Base-by-base conservation (phyloP, 805 yeast species). In the Sugiyamaella qingdaonensis region DNA sequence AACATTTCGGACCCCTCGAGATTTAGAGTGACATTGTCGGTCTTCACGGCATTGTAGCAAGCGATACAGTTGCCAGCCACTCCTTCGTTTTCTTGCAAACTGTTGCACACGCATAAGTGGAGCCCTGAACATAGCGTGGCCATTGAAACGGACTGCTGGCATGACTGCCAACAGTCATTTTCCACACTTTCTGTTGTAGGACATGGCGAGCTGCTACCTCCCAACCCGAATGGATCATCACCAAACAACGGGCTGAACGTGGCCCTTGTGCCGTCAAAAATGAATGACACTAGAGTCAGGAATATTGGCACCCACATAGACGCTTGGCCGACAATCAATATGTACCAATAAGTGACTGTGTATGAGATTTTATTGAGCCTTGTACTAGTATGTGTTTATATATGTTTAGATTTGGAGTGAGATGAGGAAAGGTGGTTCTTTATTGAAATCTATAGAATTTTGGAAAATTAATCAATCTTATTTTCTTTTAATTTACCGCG, bases 131-230 rank as follows among this genome's bases (percentile, higher is more conserved):
- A 58, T 10, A 49, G 18, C 14, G 41, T 35, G 2, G 55, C 44
- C 27, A 49, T 44, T 3, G 49, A 41, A 8, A 57, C 37, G 10
- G 56, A 54, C 24, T 51, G 29, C 35, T 57, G 47, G 43, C 62
- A 58, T n/a, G 51, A 35, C 18, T 54, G 42, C 56, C 57, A 54
- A 42, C 61, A 58, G 24, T 57, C 56, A 10, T 27, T 16, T 14
- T 47, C 41, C 5, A 49, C 39, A 4, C 31, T 46, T 19, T 10
- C 44, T 32, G 29, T 21, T 37, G 50, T 14, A 47, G 47, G 19
- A 37, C 32, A 16, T 5, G 54, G 29, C 1, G 48, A 49, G 8
- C 51, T 36, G 21, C 44, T 50, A 24, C 47, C 52, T n/a, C 55
- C 49, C 24, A 39, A 9, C 13, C 43, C 24, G 21, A 39, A 39